phyloP scores from a whole-genome alignment of 208 protist species.

The Phytomonas sp. region DNA sequence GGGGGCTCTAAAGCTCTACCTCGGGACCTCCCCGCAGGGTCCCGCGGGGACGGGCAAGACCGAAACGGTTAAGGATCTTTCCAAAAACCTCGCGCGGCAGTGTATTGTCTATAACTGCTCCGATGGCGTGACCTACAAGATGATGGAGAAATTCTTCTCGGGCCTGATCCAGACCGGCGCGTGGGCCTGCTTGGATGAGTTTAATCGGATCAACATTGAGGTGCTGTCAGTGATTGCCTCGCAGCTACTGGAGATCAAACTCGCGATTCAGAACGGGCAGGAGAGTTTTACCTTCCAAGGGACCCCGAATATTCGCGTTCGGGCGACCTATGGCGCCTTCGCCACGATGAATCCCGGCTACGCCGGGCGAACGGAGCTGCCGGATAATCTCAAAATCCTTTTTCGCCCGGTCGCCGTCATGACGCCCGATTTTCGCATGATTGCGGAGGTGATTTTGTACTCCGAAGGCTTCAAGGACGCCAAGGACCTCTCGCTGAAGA shows the following conservation, averaged over 20 bases:
- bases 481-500: constrained; percentile 94
- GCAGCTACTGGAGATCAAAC: constrained; percentile 94
- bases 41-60: constrained; percentile 97
- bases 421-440: constrained; percentile 97
- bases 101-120: constrained; percentile 98
- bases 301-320: constrained; percentile 91
- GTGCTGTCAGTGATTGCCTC: constrained; percentile 97
- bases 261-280: constrained; percentile 87
- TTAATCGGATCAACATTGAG: constrained; percentile 99
- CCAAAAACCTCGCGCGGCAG: constrained; percentile 93
- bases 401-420: constrained; percentile 97
- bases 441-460: constrained; percentile 97
- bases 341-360: constrained; percentile 99
- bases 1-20: constrained; percentile 90
- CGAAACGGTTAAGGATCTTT: constrained; percentile 95
- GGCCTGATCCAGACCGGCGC: constrained; percentile 95
- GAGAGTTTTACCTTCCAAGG: constrained; percentile 93
- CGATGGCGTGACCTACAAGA: constrained; percentile 95
- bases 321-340: constrained; percentile 93
- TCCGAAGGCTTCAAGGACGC: constrained; percentile 95
- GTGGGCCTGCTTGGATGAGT: constrained; percentile 98
- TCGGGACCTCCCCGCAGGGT: constrained; percentile 92
- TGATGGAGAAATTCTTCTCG: constrained; percentile 98
- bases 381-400: constrained; percentile 97
- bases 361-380: constrained; percentile 97